Base-by-base conservation (phyloP, 1,284 basidiomycete species). In the Leccinum variabile region DNA sequence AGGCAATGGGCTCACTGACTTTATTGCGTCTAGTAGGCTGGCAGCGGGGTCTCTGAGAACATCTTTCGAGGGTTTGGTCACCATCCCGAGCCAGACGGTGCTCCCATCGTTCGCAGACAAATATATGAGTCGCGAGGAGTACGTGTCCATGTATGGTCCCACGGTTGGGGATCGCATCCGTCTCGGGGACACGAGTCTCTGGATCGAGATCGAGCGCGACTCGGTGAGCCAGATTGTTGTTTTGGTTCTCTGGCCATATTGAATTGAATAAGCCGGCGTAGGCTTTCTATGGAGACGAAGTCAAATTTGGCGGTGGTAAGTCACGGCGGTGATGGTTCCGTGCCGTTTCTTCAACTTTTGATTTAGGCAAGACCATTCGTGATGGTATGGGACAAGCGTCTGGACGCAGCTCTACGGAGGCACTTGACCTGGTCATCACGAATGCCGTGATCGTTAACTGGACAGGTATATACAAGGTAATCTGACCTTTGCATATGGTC, bases 321-420 rank as follows among this genome's bases (percentile, higher is more conserved):
- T 62, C 16, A 10, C 10, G 0, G 11, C 1, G 33, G 6, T 35
- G 32, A 46, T 18, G 5, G 10, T 32, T 68, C 78, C 66, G 22
- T 37, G 2, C 32, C 41, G 5, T 54, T 2, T 0, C 44, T 44
- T 33, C 22, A 58, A 46, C 30, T 59, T 30, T 16, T 14, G 18
- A 7, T 9, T 10, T 65, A 92, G 92, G 94, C 13, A 98, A 98
- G 78, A 87, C 90, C 0, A 90, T 97, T 57, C 89, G 95, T n/a
- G 96, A 98, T 71, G 95, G 95, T 9, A 96, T 96, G 91, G 97
- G 96, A 7, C 97, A 99, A 76, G 90, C 91, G 0, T 92, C 91
- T 0, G 88, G 91, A 62, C 80, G 89, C 8, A 79, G 84, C 0
- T 85, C 91, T 18, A 68, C 70, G 0, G 88, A 93, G 56, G 85